Percentiles rank a stretch among this genome's conserved stretches.
Evolutionary conservation across 116 monocot genomes (phyloP).

Genomic region (Trichopus zeylanicus): DNA sequence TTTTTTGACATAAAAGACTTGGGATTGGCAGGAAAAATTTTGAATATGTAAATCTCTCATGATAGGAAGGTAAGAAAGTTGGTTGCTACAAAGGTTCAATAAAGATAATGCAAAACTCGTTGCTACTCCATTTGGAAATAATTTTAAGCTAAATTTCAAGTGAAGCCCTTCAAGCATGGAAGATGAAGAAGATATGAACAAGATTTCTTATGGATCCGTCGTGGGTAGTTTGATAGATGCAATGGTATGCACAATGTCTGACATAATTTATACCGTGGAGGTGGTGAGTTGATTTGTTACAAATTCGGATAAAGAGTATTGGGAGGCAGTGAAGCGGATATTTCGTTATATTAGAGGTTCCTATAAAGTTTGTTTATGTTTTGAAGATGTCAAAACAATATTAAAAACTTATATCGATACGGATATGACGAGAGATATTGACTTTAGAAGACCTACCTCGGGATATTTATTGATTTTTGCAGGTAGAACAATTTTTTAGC

Average conservation of each 20-base stretch:
- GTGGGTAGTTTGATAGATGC: conserved; percentile 1
- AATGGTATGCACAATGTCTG: neutral
- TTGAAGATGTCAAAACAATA: neutral
- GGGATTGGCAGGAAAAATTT: no score
- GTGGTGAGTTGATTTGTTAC: neutral
- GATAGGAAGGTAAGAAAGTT: no score
- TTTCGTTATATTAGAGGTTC: neutral
- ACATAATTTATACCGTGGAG: neutral
- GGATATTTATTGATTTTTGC: neutral
- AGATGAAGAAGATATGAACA: neutral
- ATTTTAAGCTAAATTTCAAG: no score
- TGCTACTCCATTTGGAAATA: no score
- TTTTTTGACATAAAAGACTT: conserved; percentile 4
- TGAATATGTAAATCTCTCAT: no score
- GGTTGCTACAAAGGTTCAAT: no score
- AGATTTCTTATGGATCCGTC: neutral
- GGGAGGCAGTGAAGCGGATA: neutral
- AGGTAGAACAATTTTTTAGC: no score
- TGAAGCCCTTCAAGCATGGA: no score
- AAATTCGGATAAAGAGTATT: neutral
- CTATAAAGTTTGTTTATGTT: neutral
- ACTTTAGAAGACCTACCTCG: neutral
- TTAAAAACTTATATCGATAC: neutral
- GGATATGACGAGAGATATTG: neutral
- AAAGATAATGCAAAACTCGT: no score